phyloP scores from a whole-genome alignment of 2,329 filamentous ascomycete species.

The Blastomyces percursus region DNA sequence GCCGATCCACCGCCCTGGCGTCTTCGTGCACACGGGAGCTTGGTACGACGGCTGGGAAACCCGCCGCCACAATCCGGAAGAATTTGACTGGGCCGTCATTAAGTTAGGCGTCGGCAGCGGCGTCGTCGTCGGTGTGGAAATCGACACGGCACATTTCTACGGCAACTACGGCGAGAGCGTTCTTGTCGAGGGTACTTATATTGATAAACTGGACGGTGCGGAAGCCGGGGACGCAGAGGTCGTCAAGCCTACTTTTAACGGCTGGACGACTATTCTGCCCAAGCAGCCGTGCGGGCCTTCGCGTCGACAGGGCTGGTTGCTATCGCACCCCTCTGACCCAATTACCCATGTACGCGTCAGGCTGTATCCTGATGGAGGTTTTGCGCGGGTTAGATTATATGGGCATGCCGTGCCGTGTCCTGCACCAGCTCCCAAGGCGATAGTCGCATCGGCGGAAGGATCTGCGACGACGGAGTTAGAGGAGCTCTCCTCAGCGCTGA shows the following conservation, averaged over 20 bases:
- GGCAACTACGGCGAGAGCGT: slow-evolving; percentile 38
- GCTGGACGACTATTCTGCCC: slow-evolving; percentile 33
- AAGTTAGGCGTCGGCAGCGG: slow-evolving; percentile 43
- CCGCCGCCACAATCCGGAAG: slow-evolving; percentile 46
- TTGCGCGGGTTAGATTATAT: slow-evolving; percentile 34
- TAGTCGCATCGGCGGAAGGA: neutral
- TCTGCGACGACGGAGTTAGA: slow-evolving; percentile 18
- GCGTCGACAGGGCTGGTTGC: slow-evolving; percentile 34
- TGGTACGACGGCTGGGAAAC: slow-evolving; percentile 59
- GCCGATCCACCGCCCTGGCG: slow-evolving; percentile 46
- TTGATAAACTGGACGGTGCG: slow-evolving; percentile 7
- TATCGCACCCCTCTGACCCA: slow-evolving; percentile 22
- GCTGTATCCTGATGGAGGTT: slow-evolving; percentile 39
- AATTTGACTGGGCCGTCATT: slow-evolving; percentile 51
- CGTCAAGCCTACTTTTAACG: slow-evolving; percentile 23
- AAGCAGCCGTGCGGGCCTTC: slow-evolving; percentile 30
- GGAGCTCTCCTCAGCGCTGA: slow-evolving; percentile 32
- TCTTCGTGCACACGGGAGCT: slow-evolving; percentile 49
- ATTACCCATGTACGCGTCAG: slow-evolving; percentile 35
- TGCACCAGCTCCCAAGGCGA: neutral
- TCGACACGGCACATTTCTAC: slow-evolving; percentile 36
- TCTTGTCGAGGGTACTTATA: slow-evolving; percentile 28
- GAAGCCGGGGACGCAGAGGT: slow-evolving; percentile 21
- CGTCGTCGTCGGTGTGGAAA: slow-evolving; percentile 32
- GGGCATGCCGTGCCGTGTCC: slow-evolving; percentile 32